Conservation (phyloP, 164 flowering plant genomes). For the Magnolia kwangsiensis region DNA sequence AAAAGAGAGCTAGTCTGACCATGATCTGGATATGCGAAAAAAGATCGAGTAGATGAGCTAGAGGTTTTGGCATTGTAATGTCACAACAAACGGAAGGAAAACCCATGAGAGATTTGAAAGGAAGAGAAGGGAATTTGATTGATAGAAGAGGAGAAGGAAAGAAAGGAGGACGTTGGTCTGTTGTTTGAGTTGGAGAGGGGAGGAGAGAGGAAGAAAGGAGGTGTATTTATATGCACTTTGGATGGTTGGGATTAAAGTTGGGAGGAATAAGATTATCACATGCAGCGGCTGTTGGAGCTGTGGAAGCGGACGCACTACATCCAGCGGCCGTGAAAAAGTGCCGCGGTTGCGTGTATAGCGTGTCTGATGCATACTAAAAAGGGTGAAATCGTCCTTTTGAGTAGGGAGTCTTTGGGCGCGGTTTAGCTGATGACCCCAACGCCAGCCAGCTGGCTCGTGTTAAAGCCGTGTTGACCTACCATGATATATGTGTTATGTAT, state of each 20-base stretch:
- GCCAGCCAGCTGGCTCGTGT: too few species aligned
- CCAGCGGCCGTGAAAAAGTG: too few species aligned
- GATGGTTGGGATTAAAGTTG: not conserved
- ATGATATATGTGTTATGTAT: too few species aligned
- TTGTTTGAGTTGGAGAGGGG: not conserved
- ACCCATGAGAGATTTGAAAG: conserved; percentile 7
- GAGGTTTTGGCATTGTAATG: conserved; percentile 3
- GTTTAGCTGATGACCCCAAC: too few species aligned
- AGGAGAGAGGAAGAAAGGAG: not conserved
- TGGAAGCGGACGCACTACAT: too few species aligned
- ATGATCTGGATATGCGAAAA: conserved; percentile 8
- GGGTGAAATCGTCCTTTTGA: too few species aligned
- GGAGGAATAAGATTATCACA: too few species aligned
- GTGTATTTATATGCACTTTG: not conserved
- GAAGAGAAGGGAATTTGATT: not conserved
- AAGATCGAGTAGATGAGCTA: conserved; percentile 1
- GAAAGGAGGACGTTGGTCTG: not conserved
- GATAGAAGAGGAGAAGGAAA: not conserved
- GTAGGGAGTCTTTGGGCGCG: too few species aligned
- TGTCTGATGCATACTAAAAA: too few species aligned
- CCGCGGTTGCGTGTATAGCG: too few species aligned
- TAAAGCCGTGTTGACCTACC: too few species aligned
- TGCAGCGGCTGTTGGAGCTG: too few species aligned
- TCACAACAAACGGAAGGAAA: conserved; percentile 7
- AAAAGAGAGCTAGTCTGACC: conserved; percentile 5